Evolutionary conservation across 1,139 yeast species (phyloP).

Genomic region (Yamadazyma diddensiae): DNA sequence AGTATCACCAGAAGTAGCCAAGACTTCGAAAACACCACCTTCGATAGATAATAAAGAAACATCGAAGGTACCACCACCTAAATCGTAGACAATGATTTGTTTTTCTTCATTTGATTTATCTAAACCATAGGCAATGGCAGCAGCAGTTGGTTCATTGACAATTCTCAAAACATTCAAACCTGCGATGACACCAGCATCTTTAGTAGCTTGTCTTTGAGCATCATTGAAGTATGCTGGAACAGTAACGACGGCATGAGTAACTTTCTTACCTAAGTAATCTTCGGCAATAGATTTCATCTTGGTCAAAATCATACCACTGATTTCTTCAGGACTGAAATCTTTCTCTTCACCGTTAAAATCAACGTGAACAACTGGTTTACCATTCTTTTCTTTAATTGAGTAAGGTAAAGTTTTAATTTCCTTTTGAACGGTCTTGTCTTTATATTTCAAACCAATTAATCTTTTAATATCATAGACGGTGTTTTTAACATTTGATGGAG

Average conservation of each 20-base stretch:
- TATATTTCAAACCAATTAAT: slow-evolving; percentile 75
- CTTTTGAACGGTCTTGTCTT: slow-evolving; percentile 73
- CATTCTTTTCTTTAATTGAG: slow-evolving; percentile 61
- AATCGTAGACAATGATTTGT: slow-evolving; percentile 50
- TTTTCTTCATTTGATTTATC: slow-evolving; percentile 65
- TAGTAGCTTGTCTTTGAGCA: slow-evolving; percentile 98
- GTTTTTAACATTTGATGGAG: slow-evolving; percentile 74
- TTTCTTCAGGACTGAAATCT: slow-evolving; percentile 83
- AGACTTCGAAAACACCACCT: slow-evolving; percentile 53
- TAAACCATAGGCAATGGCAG: slow-evolving; percentile 96
- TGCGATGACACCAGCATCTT: slow-evolving; percentile 96
- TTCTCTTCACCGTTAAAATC: slow-evolving; percentile 65
- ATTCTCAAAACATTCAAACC: slow-evolving; percentile 93
- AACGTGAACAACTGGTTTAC: slow-evolving; percentile 80
- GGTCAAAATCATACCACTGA: slow-evolving; percentile 86
- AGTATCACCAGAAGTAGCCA: slow-evolving; percentile 54
- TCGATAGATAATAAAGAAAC: slow-evolving; percentile 49
- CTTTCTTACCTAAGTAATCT: slow-evolving; percentile 84
- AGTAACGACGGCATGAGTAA: slow-evolving; percentile 92
- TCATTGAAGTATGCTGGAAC: slow-evolving; percentile 98
- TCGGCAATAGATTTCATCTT: slow-evolving; percentile 94
- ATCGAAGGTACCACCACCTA: slow-evolving; percentile 57
- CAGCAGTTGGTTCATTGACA: slow-evolving; percentile 98
- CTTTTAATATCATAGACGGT: slow-evolving; percentile 86
- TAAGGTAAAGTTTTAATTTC: slow-evolving; percentile 84